A percentile compares a stretch with the other conserved stretches of the same genome.
Conservation (phyloP, 2,329 filamentous ascomycete genomes). For the Davidsoniella neocaledoniae region DNA sequence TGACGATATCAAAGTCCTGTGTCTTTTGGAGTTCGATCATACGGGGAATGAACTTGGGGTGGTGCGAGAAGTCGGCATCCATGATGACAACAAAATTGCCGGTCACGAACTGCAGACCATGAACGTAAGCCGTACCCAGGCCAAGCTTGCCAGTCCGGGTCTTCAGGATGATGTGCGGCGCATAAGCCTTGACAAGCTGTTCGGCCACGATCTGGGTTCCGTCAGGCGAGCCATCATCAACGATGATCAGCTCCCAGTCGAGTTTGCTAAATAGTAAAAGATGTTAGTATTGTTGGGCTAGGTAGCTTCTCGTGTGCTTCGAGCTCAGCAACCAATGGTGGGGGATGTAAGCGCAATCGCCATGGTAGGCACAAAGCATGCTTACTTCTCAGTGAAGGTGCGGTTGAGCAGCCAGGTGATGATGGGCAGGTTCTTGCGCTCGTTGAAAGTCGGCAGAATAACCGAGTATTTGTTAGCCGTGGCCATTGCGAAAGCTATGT, state of each 20-base stretch:
- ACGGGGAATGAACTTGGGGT: constrained; percentile 93
- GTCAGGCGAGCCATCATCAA: constrained; percentile 95
- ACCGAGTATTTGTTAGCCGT: constrained; percentile 75
- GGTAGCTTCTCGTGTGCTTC: neutral
- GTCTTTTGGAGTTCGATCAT: constrained; percentile 73
- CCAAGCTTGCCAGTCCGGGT: constrained; percentile 87
- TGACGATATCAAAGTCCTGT: constrained; percentile 86
- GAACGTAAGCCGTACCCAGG: constrained; percentile 91
- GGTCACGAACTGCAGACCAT: constrained; percentile 74
- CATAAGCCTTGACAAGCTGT: constrained; percentile 78
- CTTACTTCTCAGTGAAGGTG: constrained; percentile 77
- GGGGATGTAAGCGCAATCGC: neutral
- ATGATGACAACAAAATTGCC: constrained; percentile 99
- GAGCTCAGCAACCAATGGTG: neutral
- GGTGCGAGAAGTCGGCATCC: constrained; percentile 98
- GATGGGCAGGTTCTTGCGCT: constrained; percentile 91
- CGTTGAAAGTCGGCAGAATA: constrained; percentile 96
- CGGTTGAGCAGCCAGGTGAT: constrained; percentile 86
- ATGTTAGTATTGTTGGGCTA: neutral
- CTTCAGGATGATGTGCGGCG: constrained; percentile 65
- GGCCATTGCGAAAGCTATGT: constrained; percentile 26
- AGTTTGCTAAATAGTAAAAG: constrained; percentile 46
- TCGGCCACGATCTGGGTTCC: constrained; percentile 80
- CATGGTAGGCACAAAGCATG: constrained; percentile 4
- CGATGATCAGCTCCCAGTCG: constrained; percentile 93